Percentiles rank a stretch among this genome's conserved stretches.
Conservation (phyloP, 2,329 filamentous ascomycete genomes). For the Fusarium clavum region DNA sequence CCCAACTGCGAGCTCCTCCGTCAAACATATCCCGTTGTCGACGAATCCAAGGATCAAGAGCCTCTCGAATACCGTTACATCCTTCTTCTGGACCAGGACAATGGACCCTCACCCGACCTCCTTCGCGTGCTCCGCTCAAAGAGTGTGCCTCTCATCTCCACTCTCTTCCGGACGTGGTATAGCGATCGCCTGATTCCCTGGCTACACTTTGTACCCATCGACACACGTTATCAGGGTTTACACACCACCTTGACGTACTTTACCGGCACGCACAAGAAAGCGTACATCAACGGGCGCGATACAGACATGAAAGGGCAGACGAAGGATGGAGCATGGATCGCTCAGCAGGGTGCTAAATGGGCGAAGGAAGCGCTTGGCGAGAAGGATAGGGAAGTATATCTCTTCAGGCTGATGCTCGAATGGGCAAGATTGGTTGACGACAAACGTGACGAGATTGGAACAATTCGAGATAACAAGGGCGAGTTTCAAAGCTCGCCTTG, state of each 20-base stretch:
- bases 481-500: slow-evolving; percentile 48
- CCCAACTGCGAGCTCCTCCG: slow-evolving; percentile 50
- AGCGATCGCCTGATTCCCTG: slow-evolving; percentile 79
- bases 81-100: slow-evolving; percentile 77
- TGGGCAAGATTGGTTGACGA: slow-evolving; percentile 79
- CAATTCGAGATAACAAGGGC: slow-evolving; percentile 46
- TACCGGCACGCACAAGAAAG: slow-evolving; percentile 63
- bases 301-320: slow-evolving; percentile 61
- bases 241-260: slow-evolving; percentile 83
- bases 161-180: slow-evolving; percentile 83
- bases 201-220: slow-evolving; percentile 84
- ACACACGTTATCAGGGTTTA: slow-evolving; percentile 77
- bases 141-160: slow-evolving; percentile 76
- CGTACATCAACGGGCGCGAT: slow-evolving; percentile 57
- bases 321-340: slow-evolving; percentile 72
- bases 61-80: slow-evolving; percentile 77
- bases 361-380: slow-evolving; percentile 70
- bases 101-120: slow-evolving; percentile 70
- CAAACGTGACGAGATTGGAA: slow-evolving; percentile 60
- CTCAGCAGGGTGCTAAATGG: slow-evolving; percentile 74
- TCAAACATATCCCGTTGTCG: slow-evolving; percentile 49
- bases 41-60: slow-evolving; percentile 56
- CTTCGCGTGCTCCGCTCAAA: slow-evolving; percentile 73
- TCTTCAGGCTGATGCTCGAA: slow-evolving; percentile 81
- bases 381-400: slow-evolving; percentile 84